Percentiles rank a stretch among this genome's conserved stretches.
Evolutionary conservation across 1,284 basidiomycete species (phyloP).

Genomic region (Kwoniella shivajii): DNA sequence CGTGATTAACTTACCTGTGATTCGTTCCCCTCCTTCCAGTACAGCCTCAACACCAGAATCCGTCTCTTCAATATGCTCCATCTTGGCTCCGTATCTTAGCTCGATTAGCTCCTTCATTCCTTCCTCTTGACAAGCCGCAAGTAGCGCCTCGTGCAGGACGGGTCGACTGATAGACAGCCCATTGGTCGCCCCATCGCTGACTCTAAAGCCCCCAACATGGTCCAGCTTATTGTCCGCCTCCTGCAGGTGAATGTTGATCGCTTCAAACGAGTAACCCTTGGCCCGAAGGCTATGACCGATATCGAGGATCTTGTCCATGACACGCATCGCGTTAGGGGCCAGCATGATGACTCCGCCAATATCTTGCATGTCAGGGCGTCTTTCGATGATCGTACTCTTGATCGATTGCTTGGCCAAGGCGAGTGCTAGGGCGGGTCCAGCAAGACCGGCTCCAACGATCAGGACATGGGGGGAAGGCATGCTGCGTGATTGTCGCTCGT

Average conservation of each 20-base stretch:
- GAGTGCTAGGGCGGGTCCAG: conserved; percentile 28
- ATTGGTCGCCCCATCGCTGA: too few relatives aligned
- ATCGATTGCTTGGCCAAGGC: conserved; percentile 22
- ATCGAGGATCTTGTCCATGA: conserved; percentile 23
- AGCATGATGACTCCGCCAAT: conserved; percentile 28
- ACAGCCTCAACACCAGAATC: conserved; percentile 18
- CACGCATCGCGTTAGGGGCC: conserved; percentile 21
- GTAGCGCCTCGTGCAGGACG: conserved; percentile 20
- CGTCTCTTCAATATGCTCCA: conserved; percentile 19
- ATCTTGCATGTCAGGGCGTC: conserved; percentile 10
- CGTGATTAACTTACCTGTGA: conserved; percentile 10
- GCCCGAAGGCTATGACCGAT: conserved; percentile 19
- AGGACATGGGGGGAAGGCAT: too few relatives aligned
- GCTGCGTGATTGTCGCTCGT: too few relatives aligned
- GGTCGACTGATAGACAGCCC: conserved; percentile 26
- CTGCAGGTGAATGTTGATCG: too few relatives aligned
- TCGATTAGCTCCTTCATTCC: conserved; percentile 15
- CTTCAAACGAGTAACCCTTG: conserved; percentile 18
- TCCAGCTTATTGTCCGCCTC: too few relatives aligned
- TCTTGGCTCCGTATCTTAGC: conserved; percentile 17
- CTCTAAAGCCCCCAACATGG: too few relatives aligned
- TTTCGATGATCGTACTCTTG: conserved; percentile 28
- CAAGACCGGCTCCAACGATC: conserved; percentile 27
- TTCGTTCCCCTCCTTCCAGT: conserved; percentile 20
- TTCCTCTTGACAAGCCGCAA: conserved; percentile 19